Percentiles rank a stretch among this genome's conserved stretches.
These are phyloP conservation scores for Ocimum tenuiflorum DNA, from an alignment of 257 asterid genomes.

Conservation along the genomic window DNA sequence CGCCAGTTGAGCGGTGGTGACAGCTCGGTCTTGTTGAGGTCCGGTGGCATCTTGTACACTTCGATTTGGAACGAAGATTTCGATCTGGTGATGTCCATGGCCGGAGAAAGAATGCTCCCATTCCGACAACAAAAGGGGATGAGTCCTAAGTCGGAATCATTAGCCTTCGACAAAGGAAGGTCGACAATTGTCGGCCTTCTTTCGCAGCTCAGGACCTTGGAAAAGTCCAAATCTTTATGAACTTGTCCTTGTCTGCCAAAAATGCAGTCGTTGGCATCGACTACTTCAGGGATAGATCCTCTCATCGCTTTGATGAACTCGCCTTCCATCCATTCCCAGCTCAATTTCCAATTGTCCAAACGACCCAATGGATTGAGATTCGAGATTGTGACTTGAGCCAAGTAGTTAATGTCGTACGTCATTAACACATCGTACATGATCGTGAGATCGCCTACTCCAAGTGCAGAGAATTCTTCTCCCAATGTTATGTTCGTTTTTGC, in stretches of 20 bases:
- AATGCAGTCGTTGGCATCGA: conserved; percentile 45
- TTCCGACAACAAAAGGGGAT: conserved; percentile 62
- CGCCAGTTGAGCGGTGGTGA: conserved; percentile 58
- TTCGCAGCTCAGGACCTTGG: conserved; percentile 43
- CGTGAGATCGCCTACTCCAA: conserved; percentile 44
- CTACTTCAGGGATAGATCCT: conserved; percentile 49
- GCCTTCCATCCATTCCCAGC: conserved; percentile 64
- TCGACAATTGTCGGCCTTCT: conserved; percentile 52
- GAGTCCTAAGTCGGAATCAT: conserved; percentile 47
- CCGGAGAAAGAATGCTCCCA: conserved; percentile 51
- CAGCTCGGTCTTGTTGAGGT: conserved; percentile 40
- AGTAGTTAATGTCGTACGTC: conserved; percentile 37
- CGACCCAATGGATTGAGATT: conserved; percentile 47
- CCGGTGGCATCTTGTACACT: conserved; percentile 68
- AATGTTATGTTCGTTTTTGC: conserved; percentile 20
- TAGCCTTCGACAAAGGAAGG: conserved; percentile 46
- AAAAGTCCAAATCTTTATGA: conserved; percentile 39
- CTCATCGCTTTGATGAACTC: conserved; percentile 58
- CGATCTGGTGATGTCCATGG: conserved; percentile 42
- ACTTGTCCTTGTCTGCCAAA: conserved; percentile 44
- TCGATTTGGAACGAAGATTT: conserved; percentile 48
- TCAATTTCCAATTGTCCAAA: conserved; percentile 48
- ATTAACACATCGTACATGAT: conserved; percentile 51
- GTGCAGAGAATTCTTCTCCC: conserved; percentile 25
- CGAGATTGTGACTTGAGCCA: conserved; percentile 54